phyloP scores from a whole-genome alignment of 208 protist species.

The Herpetomonas tarakana region DNA sequence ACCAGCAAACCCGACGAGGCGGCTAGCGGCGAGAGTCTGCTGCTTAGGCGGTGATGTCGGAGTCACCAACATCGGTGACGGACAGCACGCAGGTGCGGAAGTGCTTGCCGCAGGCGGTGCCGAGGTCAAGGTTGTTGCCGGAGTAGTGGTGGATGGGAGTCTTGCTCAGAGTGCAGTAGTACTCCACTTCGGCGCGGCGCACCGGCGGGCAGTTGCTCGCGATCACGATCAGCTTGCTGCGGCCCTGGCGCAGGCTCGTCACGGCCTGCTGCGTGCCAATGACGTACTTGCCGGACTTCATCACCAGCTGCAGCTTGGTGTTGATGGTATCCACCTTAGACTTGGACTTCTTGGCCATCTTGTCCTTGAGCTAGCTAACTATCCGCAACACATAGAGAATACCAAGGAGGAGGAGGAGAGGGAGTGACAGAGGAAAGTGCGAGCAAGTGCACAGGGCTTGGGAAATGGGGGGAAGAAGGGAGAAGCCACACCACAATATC shows the following conservation, averaged over 20 bases:
- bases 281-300: conserved; percentile 99
- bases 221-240: conserved; percentile 99
- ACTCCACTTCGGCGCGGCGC: conserved; percentile 99
- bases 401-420: background rate
- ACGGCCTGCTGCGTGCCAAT: conserved; percentile 98
- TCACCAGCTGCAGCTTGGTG: conserved; percentile 98
- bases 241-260: conserved; percentile 95
- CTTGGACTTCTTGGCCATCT: conserved; percentile 94
- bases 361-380: conserved; percentile 15
- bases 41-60: conserved; percentile 90
- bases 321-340: conserved; percentile 98
- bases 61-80: conserved; percentile 98
- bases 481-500: no score
- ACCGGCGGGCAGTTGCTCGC: conserved; percentile 98
- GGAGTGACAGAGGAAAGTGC: no score
- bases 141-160: conserved; percentile 99
- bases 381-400: no score
- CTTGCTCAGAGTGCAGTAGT: conserved; percentile 99
- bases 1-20: no score
- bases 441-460: no score
- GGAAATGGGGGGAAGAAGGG: no score
- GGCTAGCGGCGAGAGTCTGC: no score
- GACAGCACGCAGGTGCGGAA: conserved; percentile 97
- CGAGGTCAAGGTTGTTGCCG: conserved; percentile 98
- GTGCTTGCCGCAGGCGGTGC: conserved; percentile 99